Conservation (phyloP, 2,329 filamentous ascomycete species). For the Tolypocladium sp. region DNA sequence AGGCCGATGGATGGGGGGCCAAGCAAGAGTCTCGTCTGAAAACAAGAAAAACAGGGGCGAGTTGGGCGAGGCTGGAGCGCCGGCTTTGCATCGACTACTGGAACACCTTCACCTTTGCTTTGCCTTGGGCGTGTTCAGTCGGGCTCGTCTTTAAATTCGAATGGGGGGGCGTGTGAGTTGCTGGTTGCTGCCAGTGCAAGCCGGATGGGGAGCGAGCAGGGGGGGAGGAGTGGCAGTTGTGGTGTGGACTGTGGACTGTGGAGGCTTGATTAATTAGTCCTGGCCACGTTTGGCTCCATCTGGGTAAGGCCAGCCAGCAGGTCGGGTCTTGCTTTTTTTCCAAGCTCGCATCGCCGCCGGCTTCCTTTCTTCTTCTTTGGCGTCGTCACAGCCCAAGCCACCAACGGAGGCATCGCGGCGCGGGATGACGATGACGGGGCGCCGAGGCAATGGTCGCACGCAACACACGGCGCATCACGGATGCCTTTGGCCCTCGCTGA, state of each 20-base stretch:
- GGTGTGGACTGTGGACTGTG: too few species aligned
- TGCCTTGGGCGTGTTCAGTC: background rate
- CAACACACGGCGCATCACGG: background rate
- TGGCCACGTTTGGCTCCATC: conserved; percentile 2
- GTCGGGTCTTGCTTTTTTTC: conserved; percentile 6
- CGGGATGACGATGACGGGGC: background rate
- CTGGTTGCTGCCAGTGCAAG: background rate
- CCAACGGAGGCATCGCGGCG: background rate
- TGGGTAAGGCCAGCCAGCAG: conserved; percentile 5
- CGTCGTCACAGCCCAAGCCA: background rate
- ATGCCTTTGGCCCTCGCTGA: background rate
- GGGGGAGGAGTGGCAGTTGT: background rate
- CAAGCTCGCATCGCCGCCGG: background rate
- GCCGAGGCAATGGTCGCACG: background rate
- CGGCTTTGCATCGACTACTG: background rate
- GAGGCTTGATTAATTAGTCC: background rate
- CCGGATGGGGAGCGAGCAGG: background rate
- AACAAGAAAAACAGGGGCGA: background rate
- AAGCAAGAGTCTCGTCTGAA: background rate
- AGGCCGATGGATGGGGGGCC: background rate
- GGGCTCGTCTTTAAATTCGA: background rate
- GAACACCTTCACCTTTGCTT: background rate
- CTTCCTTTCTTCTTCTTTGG: background rate
- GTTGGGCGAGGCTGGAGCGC: background rate
- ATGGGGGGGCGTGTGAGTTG: background rate